Conservation (phyloP, 2,329 filamentous ascomycete species). For the Torrubiella hemipterigena region DNA sequence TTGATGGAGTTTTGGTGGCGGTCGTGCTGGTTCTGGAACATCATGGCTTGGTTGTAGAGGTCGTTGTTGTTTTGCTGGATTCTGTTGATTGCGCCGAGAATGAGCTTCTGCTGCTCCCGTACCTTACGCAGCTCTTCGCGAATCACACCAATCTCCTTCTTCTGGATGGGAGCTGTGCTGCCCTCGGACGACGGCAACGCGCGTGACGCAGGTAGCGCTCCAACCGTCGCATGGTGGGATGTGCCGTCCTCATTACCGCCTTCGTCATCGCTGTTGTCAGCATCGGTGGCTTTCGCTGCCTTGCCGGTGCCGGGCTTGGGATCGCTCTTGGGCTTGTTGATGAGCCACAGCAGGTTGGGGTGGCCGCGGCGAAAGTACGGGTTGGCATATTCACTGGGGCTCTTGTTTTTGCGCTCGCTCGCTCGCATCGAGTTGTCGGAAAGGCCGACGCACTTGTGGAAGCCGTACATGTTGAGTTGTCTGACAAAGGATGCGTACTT, state of each 20-base stretch:
- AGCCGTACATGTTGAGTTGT: constrained; percentile 94
- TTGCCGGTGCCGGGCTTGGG: too few species aligned
- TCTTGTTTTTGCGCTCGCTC: constrained; percentile 94
- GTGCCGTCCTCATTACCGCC: constrained; percentile 27
- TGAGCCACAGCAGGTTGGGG: constrained; percentile 87
- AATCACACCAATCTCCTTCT: constrained; percentile 66
- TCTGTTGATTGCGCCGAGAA: constrained; percentile 69
- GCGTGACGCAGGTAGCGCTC: constrained; percentile 11
- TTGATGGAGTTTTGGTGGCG: constrained; percentile 99
- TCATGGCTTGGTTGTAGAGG: constrained; percentile 74
- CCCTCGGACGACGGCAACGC: constrained; percentile 30
- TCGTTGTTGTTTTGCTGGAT: constrained; percentile 79
- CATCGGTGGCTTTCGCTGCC: constrained; percentile 51
- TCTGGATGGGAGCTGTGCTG: constrained; percentile 37
- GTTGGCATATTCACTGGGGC: constrained; percentile 95
- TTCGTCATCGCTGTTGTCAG: constrained; percentile 56
- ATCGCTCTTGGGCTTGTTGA: constrained; percentile 93
- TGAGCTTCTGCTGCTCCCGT: constrained; percentile 75
- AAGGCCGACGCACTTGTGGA: constrained; percentile 87
- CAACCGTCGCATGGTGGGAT: constrained; percentile 10
- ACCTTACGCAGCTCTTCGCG: constrained; percentile 72
- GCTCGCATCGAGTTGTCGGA: constrained; percentile 97
- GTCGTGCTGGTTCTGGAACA: constrained; percentile 84
- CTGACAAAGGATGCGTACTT: constrained; percentile 96
- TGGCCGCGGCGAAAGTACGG: constrained; percentile 90